Evolutionary conservation across 116 monocot species (phyloP).

Genomic region (Zostera marina): DNA sequence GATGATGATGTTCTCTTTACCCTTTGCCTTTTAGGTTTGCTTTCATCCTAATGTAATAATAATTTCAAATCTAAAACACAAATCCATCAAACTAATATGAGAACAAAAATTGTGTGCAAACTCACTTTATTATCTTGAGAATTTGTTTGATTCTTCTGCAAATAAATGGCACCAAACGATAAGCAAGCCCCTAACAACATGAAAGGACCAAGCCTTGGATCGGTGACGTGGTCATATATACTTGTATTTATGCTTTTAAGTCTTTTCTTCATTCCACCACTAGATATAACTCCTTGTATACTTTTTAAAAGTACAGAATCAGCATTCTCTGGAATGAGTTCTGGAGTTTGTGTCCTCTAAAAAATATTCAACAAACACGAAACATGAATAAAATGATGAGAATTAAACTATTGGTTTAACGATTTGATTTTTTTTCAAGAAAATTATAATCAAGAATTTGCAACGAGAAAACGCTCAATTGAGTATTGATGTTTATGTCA

Average conservation of each 20-base stretch:
- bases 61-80: neutral
- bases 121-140: neutral
- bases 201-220: conserved; percentile 68
- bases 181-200: conserved; percentile 64
- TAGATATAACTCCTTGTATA: conserved; percentile 13
- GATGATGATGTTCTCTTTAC: conserved; percentile 4
- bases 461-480: neutral
- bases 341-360: conserved; percentile 46
- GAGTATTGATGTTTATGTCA: conserved; percentile 3
- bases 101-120: neutral
- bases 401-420: neutral
- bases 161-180: conserved; percentile 61
- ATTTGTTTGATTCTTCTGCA: conserved; percentile 22
- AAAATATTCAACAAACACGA: neutral
- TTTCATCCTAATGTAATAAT: conserved; percentile 6
- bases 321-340: conserved; percentile 66
- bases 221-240: conserved; percentile 26
- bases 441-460: neutral
- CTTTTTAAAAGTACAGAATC: conserved; percentile 25
- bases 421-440: neutral
- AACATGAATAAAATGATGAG: too few species aligned
- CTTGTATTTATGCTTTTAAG: conserved; percentile 13
- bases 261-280: conserved; percentile 19
- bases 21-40: conserved; percentile 3
- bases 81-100: neutral